These are phyloP conservation scores for Aspergillus hancockii DNA, from an alignment of 495 filamentous ascomycete genomes.

Conservation along the genomic window DNA sequence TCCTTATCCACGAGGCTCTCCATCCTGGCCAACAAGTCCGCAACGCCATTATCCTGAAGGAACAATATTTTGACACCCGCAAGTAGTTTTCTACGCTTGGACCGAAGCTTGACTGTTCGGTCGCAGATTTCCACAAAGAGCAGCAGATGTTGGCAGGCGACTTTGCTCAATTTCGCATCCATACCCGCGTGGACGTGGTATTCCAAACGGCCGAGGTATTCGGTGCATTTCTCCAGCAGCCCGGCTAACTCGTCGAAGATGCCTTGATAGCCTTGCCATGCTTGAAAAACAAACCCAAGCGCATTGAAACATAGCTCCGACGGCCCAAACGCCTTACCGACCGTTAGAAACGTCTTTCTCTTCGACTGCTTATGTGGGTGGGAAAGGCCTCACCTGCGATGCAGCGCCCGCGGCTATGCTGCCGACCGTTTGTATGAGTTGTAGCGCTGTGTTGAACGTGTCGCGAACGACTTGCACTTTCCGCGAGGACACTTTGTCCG, in stretches of 20 bases:
- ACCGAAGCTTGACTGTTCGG: constrained; percentile 37
- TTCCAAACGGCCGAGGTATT: constrained; percentile 37
- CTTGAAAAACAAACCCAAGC: constrained; percentile 37
- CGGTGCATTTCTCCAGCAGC: constrained; percentile 36
- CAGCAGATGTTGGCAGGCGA: constrained; percentile 41
- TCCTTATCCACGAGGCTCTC: constrained; percentile 36
- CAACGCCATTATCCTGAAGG: constrained; percentile 38
- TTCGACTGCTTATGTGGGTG: background rate
- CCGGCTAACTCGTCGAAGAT: constrained; percentile 38
- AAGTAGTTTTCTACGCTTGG: constrained; percentile 28
- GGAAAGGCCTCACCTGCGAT: constrained; percentile 29
- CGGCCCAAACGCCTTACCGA: constrained; percentile 35
- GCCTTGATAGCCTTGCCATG: constrained; percentile 44
- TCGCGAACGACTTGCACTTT: constrained; percentile 27
- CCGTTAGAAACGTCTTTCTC: constrained; percentile 9
- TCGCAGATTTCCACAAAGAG: constrained; percentile 44
- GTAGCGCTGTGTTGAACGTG: constrained; percentile 33
- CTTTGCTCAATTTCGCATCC: constrained; percentile 35
- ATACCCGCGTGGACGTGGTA: constrained; percentile 37
- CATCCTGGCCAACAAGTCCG: constrained; percentile 39
- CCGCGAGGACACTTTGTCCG: constrained; percentile 22
- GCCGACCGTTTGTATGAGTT: constrained; percentile 38
- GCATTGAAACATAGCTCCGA: constrained; percentile 43
- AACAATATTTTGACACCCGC: constrained; percentile 39
- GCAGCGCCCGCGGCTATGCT: constrained; percentile 34